A percentile compares a stretch with the other conserved stretches of the same genome.
These are phyloP conservation scores for Lagenidium sp. DNA, from an alignment of 352 stramenopile genomes.

Conservation along the genomic window DNA sequence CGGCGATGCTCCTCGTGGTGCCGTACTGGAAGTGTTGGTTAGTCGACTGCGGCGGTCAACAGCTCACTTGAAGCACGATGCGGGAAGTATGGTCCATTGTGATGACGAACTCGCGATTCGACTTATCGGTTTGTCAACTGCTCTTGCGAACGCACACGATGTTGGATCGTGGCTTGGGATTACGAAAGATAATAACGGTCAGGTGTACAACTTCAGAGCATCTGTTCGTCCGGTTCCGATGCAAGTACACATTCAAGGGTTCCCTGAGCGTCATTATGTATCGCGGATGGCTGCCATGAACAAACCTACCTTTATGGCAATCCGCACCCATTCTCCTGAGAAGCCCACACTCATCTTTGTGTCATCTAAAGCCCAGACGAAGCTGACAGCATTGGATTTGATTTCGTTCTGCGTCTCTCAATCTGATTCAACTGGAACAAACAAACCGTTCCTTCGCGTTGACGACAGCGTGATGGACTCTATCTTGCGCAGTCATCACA, in stretches of 20 bases:
- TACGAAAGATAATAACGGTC: slow-evolving; percentile 45
- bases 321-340: slow-evolving; percentile 91
- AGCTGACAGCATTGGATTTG: slow-evolving; percentile 96
- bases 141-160: slow-evolving; percentile 94
- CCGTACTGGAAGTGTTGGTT: slow-evolving; percentile 90
- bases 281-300: slow-evolving; percentile 99
- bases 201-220: slow-evolving; percentile 93
- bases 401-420: slow-evolving; percentile 88
- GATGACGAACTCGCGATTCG: slow-evolving; percentile 70
- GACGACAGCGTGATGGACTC: slow-evolving; percentile 86
- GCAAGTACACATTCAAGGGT: slow-evolving; percentile 95
- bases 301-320: slow-evolving; percentile 97
- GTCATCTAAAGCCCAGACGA: slow-evolving; percentile 96
- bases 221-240: slow-evolving; percentile 96
- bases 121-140: slow-evolving; percentile 94
- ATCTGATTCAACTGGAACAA: too few species aligned
- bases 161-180: slow-evolving; percentile 97
- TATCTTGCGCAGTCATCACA: slow-evolving; percentile 52
- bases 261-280: slow-evolving; percentile 95
- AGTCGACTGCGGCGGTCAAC: slow-evolving; percentile 59
- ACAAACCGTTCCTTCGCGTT: slow-evolving; percentile 92
- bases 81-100: too few species aligned
- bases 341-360: slow-evolving; percentile 98
- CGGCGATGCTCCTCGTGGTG: slow-evolving; percentile 90
- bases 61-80: too few species aligned